Evolutionary conservation across 73 alveolate genomes (phyloP).

Genomic region (Paramecium pentaurelia): DNA sequence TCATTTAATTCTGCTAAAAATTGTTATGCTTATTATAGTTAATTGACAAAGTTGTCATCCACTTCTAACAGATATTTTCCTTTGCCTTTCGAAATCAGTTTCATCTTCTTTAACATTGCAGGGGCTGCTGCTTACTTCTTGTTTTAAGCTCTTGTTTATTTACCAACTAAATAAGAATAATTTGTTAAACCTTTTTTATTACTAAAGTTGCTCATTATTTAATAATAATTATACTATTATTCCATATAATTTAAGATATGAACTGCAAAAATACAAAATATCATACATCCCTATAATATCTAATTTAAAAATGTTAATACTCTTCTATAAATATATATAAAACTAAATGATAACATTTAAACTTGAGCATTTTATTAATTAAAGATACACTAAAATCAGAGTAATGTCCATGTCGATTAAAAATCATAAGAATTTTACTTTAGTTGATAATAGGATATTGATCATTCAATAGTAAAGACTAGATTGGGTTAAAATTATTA

Average conservation of each 20-base stretch:
- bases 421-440: background rate
- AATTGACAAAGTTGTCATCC: background rate
- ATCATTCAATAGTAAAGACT: too few relatives aligned
- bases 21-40: background rate
- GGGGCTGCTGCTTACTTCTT: background rate
- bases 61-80: background rate
- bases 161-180: background rate
- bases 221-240: background rate
- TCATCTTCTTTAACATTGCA: background rate
- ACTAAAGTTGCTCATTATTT: constrained; percentile 23
- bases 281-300: background rate
- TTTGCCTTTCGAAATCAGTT: background rate
- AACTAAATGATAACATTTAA: too few relatives aligned
- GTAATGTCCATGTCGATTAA: too few relatives aligned
- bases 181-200: constrained; percentile 8
- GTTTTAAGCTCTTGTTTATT: background rate
- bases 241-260: constrained; percentile 1
- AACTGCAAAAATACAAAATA: background rate
- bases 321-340: background rate
- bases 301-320: background rate
- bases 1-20: background rate
- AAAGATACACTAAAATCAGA: background rate
- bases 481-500: background rate
- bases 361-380: too few relatives aligned
- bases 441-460: background rate